phyloP scores from a whole-genome alignment of 208 protist species.

The Lotmaria passim region DNA sequence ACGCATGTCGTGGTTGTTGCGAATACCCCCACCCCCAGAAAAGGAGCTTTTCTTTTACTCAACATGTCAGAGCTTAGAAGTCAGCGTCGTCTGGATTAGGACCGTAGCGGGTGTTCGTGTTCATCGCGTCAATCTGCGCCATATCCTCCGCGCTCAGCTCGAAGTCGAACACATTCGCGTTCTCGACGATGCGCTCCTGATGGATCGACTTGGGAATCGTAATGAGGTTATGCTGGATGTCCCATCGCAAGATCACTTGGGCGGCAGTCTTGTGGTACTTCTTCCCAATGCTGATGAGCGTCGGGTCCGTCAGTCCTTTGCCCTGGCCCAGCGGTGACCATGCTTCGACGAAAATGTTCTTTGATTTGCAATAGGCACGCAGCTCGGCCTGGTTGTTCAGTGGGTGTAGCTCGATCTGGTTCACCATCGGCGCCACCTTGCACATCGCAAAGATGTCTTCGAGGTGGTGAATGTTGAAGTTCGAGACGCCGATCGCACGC shows the following conservation, averaged over 20 bases:
- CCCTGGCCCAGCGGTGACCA: slow-evolving; percentile 82
- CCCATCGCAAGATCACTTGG: slow-evolving; percentile 79
- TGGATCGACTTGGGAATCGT: slow-evolving; percentile 91
- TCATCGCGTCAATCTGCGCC: too few species aligned
- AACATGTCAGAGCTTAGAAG: slow-evolving; percentile 28
- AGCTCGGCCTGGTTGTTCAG: slow-evolving; percentile 62
- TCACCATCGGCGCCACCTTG: slow-evolving; percentile 79
- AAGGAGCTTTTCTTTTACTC: neutral
- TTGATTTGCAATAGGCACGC: slow-evolving; percentile 59
- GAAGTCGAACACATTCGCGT: slow-evolving; percentile 76
- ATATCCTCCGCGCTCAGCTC: slow-evolving; percentile 63
- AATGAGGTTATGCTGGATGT: slow-evolving; percentile 58
- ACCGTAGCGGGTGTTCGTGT: slow-evolving; percentile 46
- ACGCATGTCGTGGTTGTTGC: too few species aligned
- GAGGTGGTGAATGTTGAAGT: slow-evolving; percentile 69
- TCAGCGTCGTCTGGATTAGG: slow-evolving; percentile 46
- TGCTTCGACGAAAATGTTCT: slow-evolving; percentile 76
- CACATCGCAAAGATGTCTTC: slow-evolving; percentile 65
- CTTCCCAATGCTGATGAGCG: slow-evolving; percentile 33
- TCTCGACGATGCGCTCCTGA: slow-evolving; percentile 80
- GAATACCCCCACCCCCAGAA: too few species aligned
- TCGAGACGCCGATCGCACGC: slow-evolving; percentile 86
- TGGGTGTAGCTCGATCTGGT: slow-evolving; percentile 92
- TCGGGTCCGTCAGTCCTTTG: slow-evolving; percentile 28
- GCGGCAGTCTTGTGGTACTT: slow-evolving; percentile 47